A percentile compares a stretch with the other conserved stretches of the same genome.
phyloP scores from a whole-genome alignment of 495 filamentous ascomycete species.

The Hypoxylon fuscum region DNA sequence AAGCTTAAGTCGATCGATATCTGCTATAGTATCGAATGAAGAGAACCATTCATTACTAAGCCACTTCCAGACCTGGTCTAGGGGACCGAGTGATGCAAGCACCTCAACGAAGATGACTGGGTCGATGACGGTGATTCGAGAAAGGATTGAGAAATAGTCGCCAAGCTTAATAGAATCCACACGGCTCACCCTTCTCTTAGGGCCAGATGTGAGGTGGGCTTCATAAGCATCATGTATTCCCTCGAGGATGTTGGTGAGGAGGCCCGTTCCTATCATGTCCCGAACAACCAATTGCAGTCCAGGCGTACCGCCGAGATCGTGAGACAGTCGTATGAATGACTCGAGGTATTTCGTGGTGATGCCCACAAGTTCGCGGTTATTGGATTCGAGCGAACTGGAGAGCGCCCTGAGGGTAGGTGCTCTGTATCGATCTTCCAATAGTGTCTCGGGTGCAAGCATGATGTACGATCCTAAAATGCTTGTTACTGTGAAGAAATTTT shows the following conservation, averaged over 20 bases:
- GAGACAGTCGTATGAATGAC: constrained; percentile 72
- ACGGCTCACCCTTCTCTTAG: constrained; percentile 67
- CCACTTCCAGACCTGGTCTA: constrained; percentile 71
- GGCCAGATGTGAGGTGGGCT: constrained; percentile 79
- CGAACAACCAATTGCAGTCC: constrained; percentile 71
- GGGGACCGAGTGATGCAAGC: constrained; percentile 52
- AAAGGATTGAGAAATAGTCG: constrained; percentile 85
- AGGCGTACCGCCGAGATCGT: constrained; percentile 71
- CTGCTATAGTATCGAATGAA: constrained; percentile 83
- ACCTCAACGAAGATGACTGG: constrained; percentile 71
- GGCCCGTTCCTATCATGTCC: constrained; percentile 72
- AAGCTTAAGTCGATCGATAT: constrained; percentile 79
- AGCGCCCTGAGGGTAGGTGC: constrained; percentile 66
- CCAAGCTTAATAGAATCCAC: constrained; percentile 76
- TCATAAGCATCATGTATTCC: constrained; percentile 76
- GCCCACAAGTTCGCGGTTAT: constrained; percentile 72
- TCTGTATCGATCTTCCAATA: constrained; percentile 73
- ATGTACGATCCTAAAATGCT: constrained; percentile 80
- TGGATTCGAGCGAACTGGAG: constrained; percentile 63
- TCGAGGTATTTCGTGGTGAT: constrained; percentile 74
- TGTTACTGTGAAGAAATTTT: constrained; percentile 70
- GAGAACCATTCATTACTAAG: constrained; percentile 87
- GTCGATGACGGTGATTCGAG: constrained; percentile 76
- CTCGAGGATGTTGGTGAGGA: constrained; percentile 72
- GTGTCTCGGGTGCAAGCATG: constrained; percentile 75